Percentiles rank a stretch among this genome's conserved stretches.
These are phyloP conservation scores for Ambrosia hybrid DNA, from an alignment of 140 eudicot species.

Conservation along the genomic window DNA sequence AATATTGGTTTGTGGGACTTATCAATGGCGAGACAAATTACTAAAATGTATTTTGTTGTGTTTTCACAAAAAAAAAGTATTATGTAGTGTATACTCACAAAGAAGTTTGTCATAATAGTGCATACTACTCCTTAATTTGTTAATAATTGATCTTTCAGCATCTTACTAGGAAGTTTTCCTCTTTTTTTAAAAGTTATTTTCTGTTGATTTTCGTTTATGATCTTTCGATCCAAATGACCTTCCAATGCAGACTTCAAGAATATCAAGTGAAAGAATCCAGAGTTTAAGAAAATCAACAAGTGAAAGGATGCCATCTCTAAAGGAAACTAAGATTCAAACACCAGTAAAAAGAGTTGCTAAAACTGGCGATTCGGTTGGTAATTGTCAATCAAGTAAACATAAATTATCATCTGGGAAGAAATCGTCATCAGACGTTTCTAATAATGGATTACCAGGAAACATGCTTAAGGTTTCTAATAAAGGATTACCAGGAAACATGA, in stretches of 20 bases:
- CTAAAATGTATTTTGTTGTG: neutral
- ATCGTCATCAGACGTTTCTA: constrained; percentile 39
- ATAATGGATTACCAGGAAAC: constrained; percentile 50
- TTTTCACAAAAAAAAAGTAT: neutral
- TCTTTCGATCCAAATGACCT: too few relatives aligned
- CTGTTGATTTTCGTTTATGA: too few relatives aligned
- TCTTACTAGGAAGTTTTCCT: too few relatives aligned
- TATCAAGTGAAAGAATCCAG: too few relatives aligned
- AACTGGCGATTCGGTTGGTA: constrained; percentile 42
- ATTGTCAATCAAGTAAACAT: constrained; percentile 36
- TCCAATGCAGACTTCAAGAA: constrained; percentile 52
- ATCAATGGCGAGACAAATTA: neutral
- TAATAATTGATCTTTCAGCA: too few relatives aligned
- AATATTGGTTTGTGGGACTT: neutral
- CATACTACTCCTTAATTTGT: too few relatives aligned
- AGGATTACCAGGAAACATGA: constrained; percentile 60
- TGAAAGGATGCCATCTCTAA: constrained; percentile 54
- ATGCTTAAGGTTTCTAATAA: constrained; percentile 46
- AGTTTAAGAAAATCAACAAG: too few relatives aligned
- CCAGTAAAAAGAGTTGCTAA: constrained; percentile 35
- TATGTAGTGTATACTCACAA: neutral
- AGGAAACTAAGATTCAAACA: constrained; percentile 39
- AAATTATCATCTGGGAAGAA: constrained; percentile 45
- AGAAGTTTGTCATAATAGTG: too few relatives aligned
- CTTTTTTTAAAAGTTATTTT: too few relatives aligned